These are phyloP conservation scores for Marasmius sp. DNA, from an alignment of 1,284 basidiomycete species.

Conservation along the genomic window DNA sequence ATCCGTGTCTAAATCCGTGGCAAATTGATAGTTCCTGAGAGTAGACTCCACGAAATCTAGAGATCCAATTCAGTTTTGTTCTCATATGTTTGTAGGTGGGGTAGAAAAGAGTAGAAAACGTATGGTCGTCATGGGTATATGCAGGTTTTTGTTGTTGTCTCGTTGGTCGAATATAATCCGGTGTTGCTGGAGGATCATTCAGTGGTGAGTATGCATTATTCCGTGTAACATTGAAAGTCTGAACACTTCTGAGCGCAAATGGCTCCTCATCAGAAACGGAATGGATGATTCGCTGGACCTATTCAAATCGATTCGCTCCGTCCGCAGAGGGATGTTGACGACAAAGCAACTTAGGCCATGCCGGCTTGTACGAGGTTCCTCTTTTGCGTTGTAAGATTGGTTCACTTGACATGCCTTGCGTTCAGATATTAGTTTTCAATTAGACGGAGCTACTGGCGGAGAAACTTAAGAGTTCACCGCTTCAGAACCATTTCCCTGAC, in stretches of 20 bases:
- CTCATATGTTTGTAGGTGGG: no score
- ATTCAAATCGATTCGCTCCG: background rate
- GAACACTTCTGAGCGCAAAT: background rate
- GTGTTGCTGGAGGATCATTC: conserved; percentile 57
- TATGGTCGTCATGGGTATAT: no score
- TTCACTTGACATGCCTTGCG: background rate
- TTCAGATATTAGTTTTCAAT: conserved; percentile 7
- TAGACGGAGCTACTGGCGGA: conserved; percentile 3
- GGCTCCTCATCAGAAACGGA: conserved; percentile 1
- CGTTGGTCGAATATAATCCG: conserved; percentile 75
- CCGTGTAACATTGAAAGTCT: no score
- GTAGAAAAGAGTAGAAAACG: no score
- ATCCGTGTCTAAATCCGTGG: no score
- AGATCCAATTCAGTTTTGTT: no score
- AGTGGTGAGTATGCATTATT: conserved; percentile 35
- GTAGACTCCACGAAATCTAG: no score
- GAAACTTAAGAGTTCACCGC: background rate
- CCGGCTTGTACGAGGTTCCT: background rate
- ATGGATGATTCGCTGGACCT: background rate
- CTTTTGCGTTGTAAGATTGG: background rate
- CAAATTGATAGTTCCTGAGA: no score
- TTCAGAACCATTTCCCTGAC: background rate
- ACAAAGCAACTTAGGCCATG: background rate
- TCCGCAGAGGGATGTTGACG: no score
- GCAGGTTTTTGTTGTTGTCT: no score